Evolutionary conservation across 371 early-diverging fungal genomes (phyloP), one percentile per base, ranked within the genome.

Genomic region (Mucor ambiguus): DNA sequence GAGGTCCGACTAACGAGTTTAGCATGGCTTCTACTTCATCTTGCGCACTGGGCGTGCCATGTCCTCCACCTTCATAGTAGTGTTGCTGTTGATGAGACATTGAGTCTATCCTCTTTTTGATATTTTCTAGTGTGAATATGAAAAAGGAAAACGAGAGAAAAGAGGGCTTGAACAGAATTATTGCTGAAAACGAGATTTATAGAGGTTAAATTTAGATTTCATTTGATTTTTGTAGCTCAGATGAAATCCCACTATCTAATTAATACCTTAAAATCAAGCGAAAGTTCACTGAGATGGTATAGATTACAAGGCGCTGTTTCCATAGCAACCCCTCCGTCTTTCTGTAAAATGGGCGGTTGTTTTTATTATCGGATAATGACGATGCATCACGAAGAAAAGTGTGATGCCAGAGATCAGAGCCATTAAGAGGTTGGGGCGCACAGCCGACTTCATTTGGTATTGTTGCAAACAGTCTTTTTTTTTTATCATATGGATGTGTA

Each of bases 1-100:
- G 46, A 52, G 60, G 20, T 20, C 70, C 70, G 49, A 61, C 70
- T 41, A 69, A 61, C 9, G 70, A 65, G 43, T 65, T 61, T 35
- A 69, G 41, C 65, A 69, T 61, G 9, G 61, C 70, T 3, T 64
- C 70, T n/a, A 65, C 49, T 58, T 69, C 70, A 33, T 69, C 64
- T 29, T 55, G 41, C 16, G 56, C 37, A 48, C 30, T 56, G 24
- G 16, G 16, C n/a, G 41, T 38, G 43, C 43, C 22, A 44, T 30
- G 49, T 29, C 35, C 41, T 29, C 35, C 41, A 20, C 32, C 38
- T 30, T 63, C 33, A 35, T 68, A 68, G 41, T 68, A 58, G 26
- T 65, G 63, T 8, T 62, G 68, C 22, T 62, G 63, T 20, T 61
- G 68, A 29, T 63, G 63, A 41, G 68, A 59, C 68, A 68, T 68